A percentile compares a stretch with the other conserved stretches of the same genome.
phyloP scores from a whole-genome alignment of 2,329 filamentous ascomycete species.

The Sporothrix luriei region DNA sequence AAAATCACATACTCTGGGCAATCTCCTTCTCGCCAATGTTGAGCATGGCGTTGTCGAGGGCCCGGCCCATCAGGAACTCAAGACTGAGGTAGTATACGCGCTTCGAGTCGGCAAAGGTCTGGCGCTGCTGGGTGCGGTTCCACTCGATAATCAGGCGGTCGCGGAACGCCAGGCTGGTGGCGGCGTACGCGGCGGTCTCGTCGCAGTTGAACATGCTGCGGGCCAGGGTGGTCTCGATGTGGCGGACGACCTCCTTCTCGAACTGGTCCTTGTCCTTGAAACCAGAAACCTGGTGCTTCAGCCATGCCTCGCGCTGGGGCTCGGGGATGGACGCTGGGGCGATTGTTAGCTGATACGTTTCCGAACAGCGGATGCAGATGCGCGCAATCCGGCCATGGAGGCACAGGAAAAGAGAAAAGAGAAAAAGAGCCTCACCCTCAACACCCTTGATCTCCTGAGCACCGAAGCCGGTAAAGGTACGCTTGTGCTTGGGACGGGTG shows the following conservation, averaged over 20 bases:
- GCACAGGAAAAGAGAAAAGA: slow-evolving; percentile 11
- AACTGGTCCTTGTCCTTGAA: slow-evolving; percentile 84
- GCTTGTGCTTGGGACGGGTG: slow-evolving; percentile 89
- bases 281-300: slow-evolving; percentile 61
- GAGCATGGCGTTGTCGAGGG: slow-evolving; percentile 97
- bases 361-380: not conserved
- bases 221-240: slow-evolving; percentile 94
- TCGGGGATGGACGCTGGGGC: slow-evolving; percentile 75
- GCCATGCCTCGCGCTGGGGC: slow-evolving; percentile 80
- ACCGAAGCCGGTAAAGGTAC: slow-evolving; percentile 93
- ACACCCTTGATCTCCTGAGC: slow-evolving; percentile 89
- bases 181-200: slow-evolving; percentile 88
- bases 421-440: slow-evolving; percentile 63
- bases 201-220: slow-evolving; percentile 98
- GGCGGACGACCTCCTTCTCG: slow-evolving; percentile 81
- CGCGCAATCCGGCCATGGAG: not conserved
- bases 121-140: slow-evolving; percentile 97
- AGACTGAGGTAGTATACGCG: slow-evolving; percentile 96
- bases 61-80: slow-evolving; percentile 96
- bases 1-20: slow-evolving; percentile 64
- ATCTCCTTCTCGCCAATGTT: slow-evolving; percentile 87
- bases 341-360: not conserved
- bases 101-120: slow-evolving; percentile 89
- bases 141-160: slow-evolving; percentile 92
- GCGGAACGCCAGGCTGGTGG: slow-evolving; percentile 86